A percentile compares a stretch with the other conserved stretches of the same genome.
Conservation (phyloP, 2,329 filamentous ascomycete genomes). For the Talaromyces islandicus region DNA sequence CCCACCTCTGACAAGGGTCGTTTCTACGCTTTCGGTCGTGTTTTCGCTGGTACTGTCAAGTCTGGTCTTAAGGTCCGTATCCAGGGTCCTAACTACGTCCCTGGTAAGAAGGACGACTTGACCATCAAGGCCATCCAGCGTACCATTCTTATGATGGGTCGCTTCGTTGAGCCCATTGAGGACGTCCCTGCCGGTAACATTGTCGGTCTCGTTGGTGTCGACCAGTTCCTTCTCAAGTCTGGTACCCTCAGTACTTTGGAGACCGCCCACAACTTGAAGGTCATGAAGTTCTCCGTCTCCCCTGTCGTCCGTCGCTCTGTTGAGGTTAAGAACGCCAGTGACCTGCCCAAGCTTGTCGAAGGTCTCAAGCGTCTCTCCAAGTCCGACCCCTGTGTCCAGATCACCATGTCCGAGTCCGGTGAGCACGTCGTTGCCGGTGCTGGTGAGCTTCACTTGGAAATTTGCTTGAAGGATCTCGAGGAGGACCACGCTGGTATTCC, state of each 20-base stretch:
- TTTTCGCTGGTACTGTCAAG: conserved; percentile 96
- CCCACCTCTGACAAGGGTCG: conserved; percentile 99
- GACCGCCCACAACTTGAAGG: conserved; percentile 99
- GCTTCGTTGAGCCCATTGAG: conserved; percentile 97
- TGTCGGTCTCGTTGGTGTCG: conserved; percentile 97
- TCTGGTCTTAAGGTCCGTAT: conserved; percentile 99
- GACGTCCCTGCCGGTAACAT: conserved; percentile 99
- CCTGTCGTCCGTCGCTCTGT: conserved; percentile 98
- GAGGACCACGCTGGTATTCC: conserved; percentile 98
- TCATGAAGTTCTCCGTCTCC: conserved; percentile 99
- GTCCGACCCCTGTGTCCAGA: conserved; percentile 97
- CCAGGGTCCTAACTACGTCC: conserved; percentile 97
- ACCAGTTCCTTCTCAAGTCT: conserved; percentile 99
- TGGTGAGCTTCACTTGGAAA: conserved; percentile 98
- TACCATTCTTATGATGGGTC: conserved; percentile 99
- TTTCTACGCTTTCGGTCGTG: conserved; percentile 99
- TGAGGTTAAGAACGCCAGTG: conserved; percentile 99
- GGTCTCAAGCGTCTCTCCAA: conserved; percentile 99
- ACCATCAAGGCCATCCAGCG: conserved; percentile 99
- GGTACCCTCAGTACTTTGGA: conserved; percentile 97
- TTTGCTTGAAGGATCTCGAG: conserved; percentile 99
- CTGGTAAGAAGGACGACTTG: conserved; percentile 97
- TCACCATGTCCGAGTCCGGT: conserved; percentile 81
- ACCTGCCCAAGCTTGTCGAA: conserved; percentile 99
- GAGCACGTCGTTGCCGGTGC: conserved; percentile 99